Evolutionary conservation across 2,329 filamentous ascomycete species (phyloP), one percentile per base, ranked within the genome.

Genomic region (Penicillium oxalicum): DNA sequence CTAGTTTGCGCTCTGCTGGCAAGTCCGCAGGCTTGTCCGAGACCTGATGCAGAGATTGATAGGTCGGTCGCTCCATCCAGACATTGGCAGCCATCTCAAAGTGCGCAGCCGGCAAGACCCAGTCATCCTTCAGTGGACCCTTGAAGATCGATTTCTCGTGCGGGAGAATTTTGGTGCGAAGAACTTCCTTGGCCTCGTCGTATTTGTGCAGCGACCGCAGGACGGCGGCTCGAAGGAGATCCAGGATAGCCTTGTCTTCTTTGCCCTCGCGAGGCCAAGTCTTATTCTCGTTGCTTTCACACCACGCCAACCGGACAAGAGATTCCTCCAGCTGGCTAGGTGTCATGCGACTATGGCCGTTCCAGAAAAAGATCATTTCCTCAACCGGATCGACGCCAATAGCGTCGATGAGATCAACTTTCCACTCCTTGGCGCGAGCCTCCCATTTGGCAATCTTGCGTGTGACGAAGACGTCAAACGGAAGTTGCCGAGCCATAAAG

Each of bases 351-450:
- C 88, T 91, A 59, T 82, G 83, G 0, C 91, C 91, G 62, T 88
- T 91, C 91, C 91, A 97, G 60, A 97, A 82, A 66, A 91, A 95
- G 9, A 87, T 84, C 86, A 97, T 95, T 72, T 97, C 93, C 61
- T 90, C 81, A 0, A 88, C 75, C 0, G 93, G 93, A 51, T 84
- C 87, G 3, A 88, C 77, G 0, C 90, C 90, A 7, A 94, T 77
- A 0, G 87, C 90, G 58, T 97, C 91, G 1, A 86, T 79, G 3
- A 96, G 74, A 41, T 84, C 79, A 29, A 88, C 70, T 2, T 78
- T 75, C 68, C 83, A 79, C 40, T 79, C 74, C 61, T 84, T 84
- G 4, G 87, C 83, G 24, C 89, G 78, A 28, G 83, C 81, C 61
- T 94, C 86, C 91, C 91, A 96, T 68, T 95, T 95, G 47, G 82